phyloP scores from a whole-genome alignment of 139 green algal species.

The Edaphochlamys debaryana region DNA sequence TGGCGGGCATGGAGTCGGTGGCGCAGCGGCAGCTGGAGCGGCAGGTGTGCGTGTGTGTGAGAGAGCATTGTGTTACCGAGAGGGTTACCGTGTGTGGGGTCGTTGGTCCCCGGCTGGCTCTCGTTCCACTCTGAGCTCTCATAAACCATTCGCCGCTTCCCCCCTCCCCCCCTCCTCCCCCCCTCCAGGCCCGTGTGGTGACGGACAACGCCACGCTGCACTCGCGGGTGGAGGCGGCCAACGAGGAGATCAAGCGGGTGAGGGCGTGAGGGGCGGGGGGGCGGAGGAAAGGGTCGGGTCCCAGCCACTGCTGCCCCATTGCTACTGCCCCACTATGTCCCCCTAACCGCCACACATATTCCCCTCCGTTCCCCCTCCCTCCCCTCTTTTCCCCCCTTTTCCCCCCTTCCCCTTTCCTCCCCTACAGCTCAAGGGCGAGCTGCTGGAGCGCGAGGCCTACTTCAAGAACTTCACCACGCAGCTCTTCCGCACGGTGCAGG shows the following conservation, averaged over 20 bases:
- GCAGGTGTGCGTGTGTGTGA: too few species aligned
- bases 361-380: too few species aligned
- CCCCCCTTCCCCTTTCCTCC: neutral
- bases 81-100: too few species aligned
- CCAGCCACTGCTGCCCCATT: too few species aligned
- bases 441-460: conserved; percentile 45
- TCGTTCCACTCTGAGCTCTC: too few species aligned
- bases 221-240: neutral
- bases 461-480: conserved; percentile 56
- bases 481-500: conserved; percentile 45
- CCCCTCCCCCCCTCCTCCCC: too few species aligned
- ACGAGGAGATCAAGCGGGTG: conserved; percentile 21
- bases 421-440: conserved; percentile 16
- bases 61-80: too few species aligned
- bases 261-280: neutral
- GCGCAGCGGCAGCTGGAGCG: conserved; percentile 37
- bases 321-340: too few species aligned
- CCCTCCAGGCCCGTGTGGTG: too few species aligned
- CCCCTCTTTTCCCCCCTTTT: neutral
- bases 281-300: neutral
- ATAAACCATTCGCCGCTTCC: too few species aligned
- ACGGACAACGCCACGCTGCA: conserved; percentile 24
- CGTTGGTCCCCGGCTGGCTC: too few species aligned
- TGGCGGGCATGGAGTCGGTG: conserved; percentile 13
- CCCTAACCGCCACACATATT: too few species aligned